Evolutionary conservation across 2,329 filamentous ascomycete species (phyloP).

Genomic region (Cercospora sesami): DNA sequence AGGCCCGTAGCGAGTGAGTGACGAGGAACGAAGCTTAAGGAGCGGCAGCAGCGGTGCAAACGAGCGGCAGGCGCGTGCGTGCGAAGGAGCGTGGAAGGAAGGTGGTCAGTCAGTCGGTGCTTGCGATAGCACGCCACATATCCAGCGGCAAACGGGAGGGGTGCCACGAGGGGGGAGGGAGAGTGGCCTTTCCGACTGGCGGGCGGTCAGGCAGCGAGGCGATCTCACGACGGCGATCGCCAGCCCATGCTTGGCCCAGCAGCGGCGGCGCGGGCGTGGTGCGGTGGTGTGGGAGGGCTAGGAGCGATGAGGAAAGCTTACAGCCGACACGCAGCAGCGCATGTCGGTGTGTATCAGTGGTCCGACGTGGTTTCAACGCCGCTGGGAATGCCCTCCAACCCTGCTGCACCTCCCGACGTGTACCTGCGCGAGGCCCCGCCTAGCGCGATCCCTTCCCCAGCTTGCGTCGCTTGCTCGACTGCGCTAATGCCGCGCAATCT

Average conservation of each 20-base stretch:
- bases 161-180: not conserved
- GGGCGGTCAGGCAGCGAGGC: slow-evolving; percentile 13
- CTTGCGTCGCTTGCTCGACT: not conserved
- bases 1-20: not conserved
- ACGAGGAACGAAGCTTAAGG: not conserved
- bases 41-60: slow-evolving; percentile 7
- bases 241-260: not conserved
- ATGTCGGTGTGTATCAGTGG: not conserved
- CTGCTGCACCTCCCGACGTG: not conserved
- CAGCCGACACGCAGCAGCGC: not conserved
- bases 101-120: not conserved
- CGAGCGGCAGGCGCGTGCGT: slow-evolving; percentile 4
- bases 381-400: not conserved
- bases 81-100: not conserved
- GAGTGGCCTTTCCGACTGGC: not conserved
- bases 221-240: slow-evolving; percentile 10
- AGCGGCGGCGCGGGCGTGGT: not conserved
- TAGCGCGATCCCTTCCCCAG: not conserved
- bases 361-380: not conserved
- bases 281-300: not conserved
- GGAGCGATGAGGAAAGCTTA: not conserved
- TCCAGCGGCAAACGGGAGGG: slow-evolving; percentile 5
- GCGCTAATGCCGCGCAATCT: not conserved
- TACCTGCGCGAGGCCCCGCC: not conserved
- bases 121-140: slow-evolving; percentile 16